Conservation (phyloP, 2,329 filamentous ascomycete species). For the Fusarium albosuccineum region DNA sequence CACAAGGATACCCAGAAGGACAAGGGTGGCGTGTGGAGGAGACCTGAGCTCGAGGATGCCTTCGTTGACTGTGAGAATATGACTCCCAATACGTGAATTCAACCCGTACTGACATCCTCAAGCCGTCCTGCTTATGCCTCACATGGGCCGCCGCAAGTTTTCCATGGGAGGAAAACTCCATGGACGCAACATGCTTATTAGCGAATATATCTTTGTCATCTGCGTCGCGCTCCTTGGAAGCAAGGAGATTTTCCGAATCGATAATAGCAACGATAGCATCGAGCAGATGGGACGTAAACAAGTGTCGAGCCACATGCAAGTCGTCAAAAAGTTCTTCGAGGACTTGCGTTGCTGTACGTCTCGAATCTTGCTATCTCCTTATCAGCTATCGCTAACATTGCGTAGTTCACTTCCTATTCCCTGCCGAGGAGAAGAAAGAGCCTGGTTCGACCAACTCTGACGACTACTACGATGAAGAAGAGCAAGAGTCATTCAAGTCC, state of each 20-base stretch:
- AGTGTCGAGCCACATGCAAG: constrained; percentile 78
- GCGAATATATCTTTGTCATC: constrained; percentile 71
- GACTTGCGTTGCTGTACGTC: constrained; percentile 73
- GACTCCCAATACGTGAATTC: background rate
- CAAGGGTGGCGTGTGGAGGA: constrained; percentile 67
- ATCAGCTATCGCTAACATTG: constrained; percentile 23
- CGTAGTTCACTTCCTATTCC: constrained; percentile 72
- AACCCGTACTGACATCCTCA: constrained; percentile 37
- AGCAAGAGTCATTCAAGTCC: constrained; percentile 70
- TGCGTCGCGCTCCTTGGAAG: constrained; percentile 55
- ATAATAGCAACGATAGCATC: constrained; percentile 59
- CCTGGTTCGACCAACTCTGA: constrained; percentile 74
- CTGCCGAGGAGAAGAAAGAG: constrained; percentile 67
- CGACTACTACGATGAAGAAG: constrained; percentile 58
- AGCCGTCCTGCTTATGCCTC: constrained; percentile 75
- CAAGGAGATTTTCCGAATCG: constrained; percentile 59
- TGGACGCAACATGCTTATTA: constrained; percentile 78
- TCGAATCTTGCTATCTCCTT: background rate
- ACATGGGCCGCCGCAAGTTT: constrained; percentile 76
- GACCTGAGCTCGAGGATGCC: constrained; percentile 71
- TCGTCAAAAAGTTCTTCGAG: constrained; percentile 75
- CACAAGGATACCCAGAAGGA: constrained; percentile 72
- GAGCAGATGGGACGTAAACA: constrained; percentile 70
- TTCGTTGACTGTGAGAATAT: constrained; percentile 73
- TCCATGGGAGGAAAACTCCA: constrained; percentile 73